Evolutionary conservation across 1,284 basidiomycete genomes (phyloP), one percentile per base, ranked within the genome.

Genomic region (Leccinum olivaceoglutinosum): DNA sequence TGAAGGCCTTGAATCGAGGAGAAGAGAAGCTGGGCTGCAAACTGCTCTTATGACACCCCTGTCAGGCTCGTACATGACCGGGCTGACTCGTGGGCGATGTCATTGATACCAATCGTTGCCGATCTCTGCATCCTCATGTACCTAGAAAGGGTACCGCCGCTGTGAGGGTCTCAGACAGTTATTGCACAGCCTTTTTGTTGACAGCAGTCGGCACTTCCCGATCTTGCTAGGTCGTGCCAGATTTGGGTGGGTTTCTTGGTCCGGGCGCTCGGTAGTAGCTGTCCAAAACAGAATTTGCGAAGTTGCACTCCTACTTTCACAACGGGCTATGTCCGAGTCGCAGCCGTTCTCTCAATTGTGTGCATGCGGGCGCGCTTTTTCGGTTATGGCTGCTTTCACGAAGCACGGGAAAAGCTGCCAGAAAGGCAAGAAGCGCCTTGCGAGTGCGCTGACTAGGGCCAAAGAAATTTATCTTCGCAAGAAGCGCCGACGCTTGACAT

Each of bases 21-120:
- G 36, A 84, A 81, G 69, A 77, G 85, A 34, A 83, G 80, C 64
- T 84, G 83, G 82, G 80, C 83, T 41, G 74, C 80, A 1, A 81
- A 82, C 62, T 83, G 80, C 62, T 81, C 84, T 8, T 76, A 83
- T 32, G 74, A 79, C 36, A 34, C 32, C 32, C 7, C 80, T n/a
- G 76, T 85, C 29, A 82, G 79, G 87, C 87, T 67, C 60, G 79
- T 16, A 34, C 60, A 79, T 14, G 29, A 9, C 3, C 5, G 56
- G 3, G 12, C 21, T 58, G n/a, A 51, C 49, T 46, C 41, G 12
- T 18, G 3, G 6, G 14, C 11, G 4, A 25, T 12, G 25, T 58
- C 10, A 39, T 8, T 65, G 46, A 56, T 3, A 8, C 46, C 41
- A 14, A 6, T 18, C 12, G 11, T 16, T 39, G 59, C 11, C 59